These are phyloP conservation scores for Cryptococcus wingfieldii DNA, from an alignment of 1,284 basidiomycete species.

Conservation along the genomic window DNA sequence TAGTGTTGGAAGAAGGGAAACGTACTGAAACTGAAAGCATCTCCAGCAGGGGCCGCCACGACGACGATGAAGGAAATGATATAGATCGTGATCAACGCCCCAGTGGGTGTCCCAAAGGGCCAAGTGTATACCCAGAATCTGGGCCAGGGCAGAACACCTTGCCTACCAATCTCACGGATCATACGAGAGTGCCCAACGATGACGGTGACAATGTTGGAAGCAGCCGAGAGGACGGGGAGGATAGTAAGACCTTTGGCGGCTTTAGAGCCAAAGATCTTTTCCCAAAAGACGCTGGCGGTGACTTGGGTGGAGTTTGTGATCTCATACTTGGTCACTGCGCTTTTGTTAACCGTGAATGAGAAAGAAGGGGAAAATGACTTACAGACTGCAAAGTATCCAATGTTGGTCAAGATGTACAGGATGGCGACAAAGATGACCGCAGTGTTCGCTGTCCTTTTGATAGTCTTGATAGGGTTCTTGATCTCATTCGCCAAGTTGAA, in stretches of 20 bases:
- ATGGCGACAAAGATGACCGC: slow-evolving; percentile 31
- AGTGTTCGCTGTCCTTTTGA: slow-evolving; percentile 31
- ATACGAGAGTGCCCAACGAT: slow-evolving; percentile 52
- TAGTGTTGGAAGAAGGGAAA: neutral
- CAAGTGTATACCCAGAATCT: slow-evolving; percentile 35
- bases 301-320: slow-evolving; percentile 37
- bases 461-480: slow-evolving; percentile 35
- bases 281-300: slow-evolving; percentile 45
- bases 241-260: slow-evolving; percentile 33
- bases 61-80: slow-evolving; percentile 56
- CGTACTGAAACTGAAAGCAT: slow-evolving; percentile 54
- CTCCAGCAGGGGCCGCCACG: slow-evolving; percentile 55
- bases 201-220: slow-evolving; percentile 36
- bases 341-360: neutral
- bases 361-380: neutral
- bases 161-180: slow-evolving; percentile 38
- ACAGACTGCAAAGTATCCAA: slow-evolving; percentile 49
- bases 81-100: slow-evolving; percentile 53
- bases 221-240: slow-evolving; percentile 45
- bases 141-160: slow-evolving; percentile 45
- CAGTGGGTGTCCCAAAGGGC: slow-evolving; percentile 46
- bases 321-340: slow-evolving; percentile 35
- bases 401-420: slow-evolving; percentile 35
- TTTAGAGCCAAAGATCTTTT: slow-evolving; percentile 44
- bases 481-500: slow-evolving; percentile 55